Percentiles rank a stretch among this genome's conserved stretches.
Conservation (phyloP, 129 eudicot genomes). For the Silybum marianum region DNA sequence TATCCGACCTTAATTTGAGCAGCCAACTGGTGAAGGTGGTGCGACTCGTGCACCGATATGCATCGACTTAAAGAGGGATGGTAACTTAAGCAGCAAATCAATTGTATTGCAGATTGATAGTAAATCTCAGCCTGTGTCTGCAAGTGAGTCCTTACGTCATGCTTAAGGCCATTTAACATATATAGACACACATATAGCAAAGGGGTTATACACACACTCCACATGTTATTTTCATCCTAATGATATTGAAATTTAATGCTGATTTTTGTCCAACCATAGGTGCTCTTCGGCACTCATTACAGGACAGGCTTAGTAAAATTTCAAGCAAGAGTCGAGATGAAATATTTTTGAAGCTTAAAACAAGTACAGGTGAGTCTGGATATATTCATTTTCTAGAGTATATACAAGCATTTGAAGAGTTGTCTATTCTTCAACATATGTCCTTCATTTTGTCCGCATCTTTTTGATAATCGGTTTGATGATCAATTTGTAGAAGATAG, state of each 20-base stretch:
- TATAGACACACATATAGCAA: slow-evolving; percentile 5
- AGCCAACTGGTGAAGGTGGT: slow-evolving; percentile 99
- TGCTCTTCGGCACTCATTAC: slow-evolving; percentile 95
- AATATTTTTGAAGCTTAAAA: slow-evolving; percentile 83
- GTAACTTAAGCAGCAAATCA: slow-evolving; percentile 79
- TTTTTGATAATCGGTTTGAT: not conserved
- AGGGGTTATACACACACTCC: slow-evolving; percentile 16
- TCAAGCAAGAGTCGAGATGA: slow-evolving; percentile 90
- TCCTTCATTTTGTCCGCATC: not conserved
- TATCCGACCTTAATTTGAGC: slow-evolving; percentile 19
- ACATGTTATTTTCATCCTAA: slow-evolving; percentile 23
- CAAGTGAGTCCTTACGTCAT: slow-evolving; percentile 68
- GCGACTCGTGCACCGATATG: slow-evolving; percentile 98
- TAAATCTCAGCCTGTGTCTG: slow-evolving; percentile 93
- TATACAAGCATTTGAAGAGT: not conserved
- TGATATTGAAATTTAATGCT: slow-evolving; percentile 24
- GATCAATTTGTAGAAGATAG: not conserved
- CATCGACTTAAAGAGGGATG: slow-evolving; percentile 79
- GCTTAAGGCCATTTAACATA: slow-evolving; percentile 14
- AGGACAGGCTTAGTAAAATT: slow-evolving; percentile 88
- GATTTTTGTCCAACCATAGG: slow-evolving; percentile 44
- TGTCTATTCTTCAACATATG: not conserved
- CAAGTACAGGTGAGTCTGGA: slow-evolving; percentile 84
- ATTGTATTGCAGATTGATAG: slow-evolving; percentile 90
- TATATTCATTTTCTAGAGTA: not conserved